phyloP scores from a whole-genome alignment of 2,329 filamentous ascomycete species.

The Didymosphaeria variabile region DNA sequence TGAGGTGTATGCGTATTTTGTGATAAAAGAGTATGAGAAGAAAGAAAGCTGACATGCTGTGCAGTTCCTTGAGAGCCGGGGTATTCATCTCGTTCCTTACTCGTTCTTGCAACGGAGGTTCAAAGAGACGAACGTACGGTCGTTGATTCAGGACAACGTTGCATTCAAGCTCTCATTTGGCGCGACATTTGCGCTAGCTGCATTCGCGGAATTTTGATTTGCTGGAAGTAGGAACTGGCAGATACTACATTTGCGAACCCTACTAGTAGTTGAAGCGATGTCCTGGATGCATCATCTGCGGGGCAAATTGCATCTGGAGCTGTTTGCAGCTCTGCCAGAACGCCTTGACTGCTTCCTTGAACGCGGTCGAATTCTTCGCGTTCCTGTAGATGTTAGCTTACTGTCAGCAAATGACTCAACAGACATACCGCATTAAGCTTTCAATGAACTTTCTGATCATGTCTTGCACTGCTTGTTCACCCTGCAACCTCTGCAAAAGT shows the following conservation, averaged over 20 bases:
- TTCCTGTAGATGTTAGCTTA: conserved; percentile 44
- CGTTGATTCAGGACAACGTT: conserved; percentile 65
- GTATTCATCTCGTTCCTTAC: conserved; percentile 62
- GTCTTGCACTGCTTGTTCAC: conserved; percentile 38
- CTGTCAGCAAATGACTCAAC: neutral
- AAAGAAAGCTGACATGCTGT: conserved; percentile 28
- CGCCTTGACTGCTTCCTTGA: conserved; percentile 46
- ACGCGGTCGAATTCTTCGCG: conserved; percentile 40
- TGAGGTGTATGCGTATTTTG: conserved; percentile 12
- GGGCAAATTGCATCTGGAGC: conserved; percentile 47
- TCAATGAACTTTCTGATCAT: conserved; percentile 47
- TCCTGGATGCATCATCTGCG: conserved; percentile 37
- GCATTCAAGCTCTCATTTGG: conserved; percentile 76
- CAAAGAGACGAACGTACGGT: conserved; percentile 59
- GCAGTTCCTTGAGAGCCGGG: conserved; percentile 60
- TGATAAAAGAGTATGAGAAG: conserved; percentile 3
- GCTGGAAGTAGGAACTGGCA: conserved; percentile 5
- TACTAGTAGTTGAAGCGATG: conserved; percentile 34
- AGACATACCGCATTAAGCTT: conserved; percentile 41
- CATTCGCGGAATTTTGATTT: conserved; percentile 65
- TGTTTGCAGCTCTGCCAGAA: conserved; percentile 50
- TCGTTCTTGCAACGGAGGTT: conserved; percentile 60
- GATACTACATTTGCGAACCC: conserved; percentile 17
- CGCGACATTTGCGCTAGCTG: conserved; percentile 75
- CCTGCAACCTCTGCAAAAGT: conserved; percentile 39